These are phyloP conservation scores for Carallia pectinifolia DNA, from an alignment of 345 rosid genomes.

Conservation along the genomic window DNA sequence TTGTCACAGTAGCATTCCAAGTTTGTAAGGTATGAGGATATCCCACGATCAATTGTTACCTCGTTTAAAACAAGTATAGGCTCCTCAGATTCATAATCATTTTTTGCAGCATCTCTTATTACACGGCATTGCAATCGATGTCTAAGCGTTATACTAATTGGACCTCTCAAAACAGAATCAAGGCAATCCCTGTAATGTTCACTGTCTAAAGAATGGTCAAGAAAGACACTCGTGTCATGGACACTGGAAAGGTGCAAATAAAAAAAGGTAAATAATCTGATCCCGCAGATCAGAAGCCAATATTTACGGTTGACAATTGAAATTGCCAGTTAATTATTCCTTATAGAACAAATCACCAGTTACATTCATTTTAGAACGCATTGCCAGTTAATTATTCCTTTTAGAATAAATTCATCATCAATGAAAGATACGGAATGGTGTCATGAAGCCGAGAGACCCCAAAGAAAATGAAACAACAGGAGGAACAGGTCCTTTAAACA, in stretches of 20 bases:
- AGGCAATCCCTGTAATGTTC: constrained; percentile 82
- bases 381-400: background rate
- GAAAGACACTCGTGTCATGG: constrained; percentile 18
- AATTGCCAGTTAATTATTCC: too few species aligned
- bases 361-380: background rate
- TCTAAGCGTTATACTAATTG: constrained; percentile 87
- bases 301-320: background rate
- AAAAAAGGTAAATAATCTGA: background rate
- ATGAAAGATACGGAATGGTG: constrained; percentile 92
- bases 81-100: constrained; percentile 72
- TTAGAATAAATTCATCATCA: background rate
- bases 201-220: constrained; percentile 61
- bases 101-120: constrained; percentile 74
- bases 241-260: background rate
- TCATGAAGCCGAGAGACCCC: constrained; percentile 99
- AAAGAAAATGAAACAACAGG: constrained; percentile 91
- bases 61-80: constrained; percentile 84
- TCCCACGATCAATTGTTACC: constrained; percentile 98
- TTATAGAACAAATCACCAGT: too few species aligned
- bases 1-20: constrained; percentile 96
- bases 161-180: constrained; percentile 76
- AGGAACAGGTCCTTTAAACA: constrained; percentile 99
- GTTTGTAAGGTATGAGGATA: constrained; percentile 89
- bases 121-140: constrained; percentile 82
- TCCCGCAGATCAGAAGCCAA: constrained; percentile 5